phyloP scores from a whole-genome alignment of 345 rosid genomes.

The Hibiscus tridactylites region DNA sequence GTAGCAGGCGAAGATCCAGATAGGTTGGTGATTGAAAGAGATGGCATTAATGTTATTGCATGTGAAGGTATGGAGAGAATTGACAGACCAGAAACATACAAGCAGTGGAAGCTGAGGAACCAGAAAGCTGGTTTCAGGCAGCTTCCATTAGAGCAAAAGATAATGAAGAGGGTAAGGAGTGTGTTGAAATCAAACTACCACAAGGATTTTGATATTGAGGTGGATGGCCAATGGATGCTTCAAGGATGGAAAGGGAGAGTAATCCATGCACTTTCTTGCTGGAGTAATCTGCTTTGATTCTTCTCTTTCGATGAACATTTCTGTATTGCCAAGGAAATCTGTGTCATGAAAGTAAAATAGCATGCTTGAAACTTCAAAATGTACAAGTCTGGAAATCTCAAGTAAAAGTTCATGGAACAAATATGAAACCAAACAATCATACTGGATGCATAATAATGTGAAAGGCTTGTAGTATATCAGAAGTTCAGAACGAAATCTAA shows the following conservation, averaged over 20 bases:
- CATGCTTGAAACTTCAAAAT: no score
- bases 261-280: neutral
- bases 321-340: no score
- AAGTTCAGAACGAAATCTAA: no score
- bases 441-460: no score
- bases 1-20: conserved; percentile 34
- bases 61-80: conserved; percentile 53
- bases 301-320: neutral
- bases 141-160: conserved; percentile 33
- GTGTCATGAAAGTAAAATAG: no score
- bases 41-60: conserved; percentile 43
- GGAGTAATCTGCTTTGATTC: neutral
- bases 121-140: conserved; percentile 37
- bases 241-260: conserved; percentile 75
- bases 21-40: conserved; percentile 43
- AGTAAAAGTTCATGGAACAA: no score
- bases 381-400: no score
- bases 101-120: conserved; percentile 35
- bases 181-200: conserved; percentile 38
- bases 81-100: conserved; percentile 33
- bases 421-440: no score
- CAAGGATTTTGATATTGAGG: conserved; percentile 44
- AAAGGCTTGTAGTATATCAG: no score
- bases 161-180: conserved; percentile 36
- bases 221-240: conserved; percentile 59